These are phyloP conservation scores for Gastrolobium villosum DNA, from an alignment of 306 rosid species.

Conservation along the genomic window DNA sequence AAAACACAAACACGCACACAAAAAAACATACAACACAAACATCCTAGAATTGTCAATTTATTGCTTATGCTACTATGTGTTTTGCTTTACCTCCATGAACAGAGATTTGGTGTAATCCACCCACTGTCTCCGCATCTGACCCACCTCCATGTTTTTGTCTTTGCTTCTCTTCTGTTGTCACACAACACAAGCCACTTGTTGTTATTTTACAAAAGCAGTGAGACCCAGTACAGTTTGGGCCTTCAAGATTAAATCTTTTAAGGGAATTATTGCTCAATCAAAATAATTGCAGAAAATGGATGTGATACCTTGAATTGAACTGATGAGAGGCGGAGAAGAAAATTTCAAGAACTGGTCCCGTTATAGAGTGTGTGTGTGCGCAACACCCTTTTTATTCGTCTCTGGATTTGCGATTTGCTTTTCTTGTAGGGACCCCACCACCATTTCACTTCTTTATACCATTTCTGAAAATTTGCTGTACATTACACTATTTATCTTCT, in stretches of 20 bases:
- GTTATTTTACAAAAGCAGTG: slow-evolving; percentile 20
- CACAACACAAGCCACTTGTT: slow-evolving; percentile 39
- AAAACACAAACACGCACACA: slow-evolving; percentile 9
- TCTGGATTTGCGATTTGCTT: slow-evolving; percentile 41
- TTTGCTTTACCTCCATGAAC: slow-evolving; percentile 72
- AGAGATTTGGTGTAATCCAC: slow-evolving; percentile 75
- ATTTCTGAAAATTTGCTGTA: too few species aligned
- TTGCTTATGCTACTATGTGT: neutral
- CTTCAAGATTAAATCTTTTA: slow-evolving; percentile 61
- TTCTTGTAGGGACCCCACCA: slow-evolving; percentile 48
- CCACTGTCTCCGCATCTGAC: slow-evolving; percentile 93
- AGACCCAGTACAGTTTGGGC: slow-evolving; percentile 50
- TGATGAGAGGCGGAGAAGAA: slow-evolving; percentile 38
- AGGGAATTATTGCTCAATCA: slow-evolving; percentile 57
- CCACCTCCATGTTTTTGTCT: slow-evolving; percentile 77
- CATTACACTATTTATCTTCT: too few species aligned
- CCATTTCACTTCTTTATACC: neutral
- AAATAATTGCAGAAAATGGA: slow-evolving; percentile 36
- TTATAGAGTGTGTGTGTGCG: slow-evolving; percentile 30
- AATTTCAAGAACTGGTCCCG: slow-evolving; percentile 40
- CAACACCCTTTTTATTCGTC: slow-evolving; percentile 36
- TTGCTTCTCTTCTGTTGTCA: slow-evolving; percentile 43
- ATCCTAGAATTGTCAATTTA: slow-evolving; percentile 12
- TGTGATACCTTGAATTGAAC: slow-evolving; percentile 39
- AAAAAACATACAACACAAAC: slow-evolving; percentile 2